Evolutionary conservation across 2,329 filamentous ascomycete species (phyloP), one percentile per base, ranked within the genome.

Genomic region (Leptographium radiaticola): DNA sequence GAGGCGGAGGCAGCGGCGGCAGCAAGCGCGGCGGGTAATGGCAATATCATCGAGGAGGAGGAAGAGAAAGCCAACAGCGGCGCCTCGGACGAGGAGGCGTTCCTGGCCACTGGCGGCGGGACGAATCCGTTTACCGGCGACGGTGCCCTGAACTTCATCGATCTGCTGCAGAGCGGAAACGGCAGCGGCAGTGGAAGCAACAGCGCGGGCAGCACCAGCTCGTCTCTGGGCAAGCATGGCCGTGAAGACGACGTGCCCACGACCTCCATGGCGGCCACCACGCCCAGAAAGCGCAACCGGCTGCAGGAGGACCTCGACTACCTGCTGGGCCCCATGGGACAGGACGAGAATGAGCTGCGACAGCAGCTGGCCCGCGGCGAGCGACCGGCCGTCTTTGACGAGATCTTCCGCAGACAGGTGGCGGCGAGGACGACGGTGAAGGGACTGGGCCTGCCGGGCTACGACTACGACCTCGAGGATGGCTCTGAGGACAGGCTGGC

Each of bases 321-420:
- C 40, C 33, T 54, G 20, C 2, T 53, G 2, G 20, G 30, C 18
- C 9, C 43, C 4, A 43, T 51, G 13, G 31, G 16, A 10, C 47
- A 48, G 36, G 33, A 51, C 16, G n/a, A 36, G 18, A 11, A 16
- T 0, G 8, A n/a, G 2, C 11, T 56, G 11, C 43, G 36, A 20
- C 36, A 16, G 11, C 54, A 55, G 47, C 51, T 53, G 34, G 47
- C 39, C 1, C 39, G 31, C 33, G 40, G 46, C 12, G 20, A 57
- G 44, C 56, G 56, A 1, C 56, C 53, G 13, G 13, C 51, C 18
- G 20, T 50, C 6, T 34, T 54, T 18, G 31, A 34, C 6, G 30
- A 54, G 11, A 20, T 50, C 16, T 52, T 52, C 49, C 52, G 54
- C 39, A 46, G 18, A 18, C 50, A 56, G 20, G 6, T 55, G 12